Conservation (phyloP, 768 basidiomycete species). For the Xerocomellus intermedius region DNA sequence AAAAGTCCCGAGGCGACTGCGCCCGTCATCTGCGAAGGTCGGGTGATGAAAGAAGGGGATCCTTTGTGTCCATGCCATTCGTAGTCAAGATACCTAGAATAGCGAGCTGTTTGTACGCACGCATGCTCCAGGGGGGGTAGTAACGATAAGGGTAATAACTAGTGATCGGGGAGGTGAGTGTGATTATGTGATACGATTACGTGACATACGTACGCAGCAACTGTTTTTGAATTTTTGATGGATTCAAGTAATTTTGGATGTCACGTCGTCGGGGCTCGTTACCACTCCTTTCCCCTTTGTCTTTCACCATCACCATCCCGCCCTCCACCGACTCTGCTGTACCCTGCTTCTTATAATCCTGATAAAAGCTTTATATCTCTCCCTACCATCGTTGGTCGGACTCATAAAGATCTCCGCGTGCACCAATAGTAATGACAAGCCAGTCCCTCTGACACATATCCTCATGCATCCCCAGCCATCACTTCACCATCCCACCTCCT, state of each 20-base stretch:
- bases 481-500: slow-evolving; percentile 6
- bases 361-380: slow-evolving; percentile 8
- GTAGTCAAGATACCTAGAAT: not conserved
- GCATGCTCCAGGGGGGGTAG: not conserved
- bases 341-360: slow-evolving; percentile 17
- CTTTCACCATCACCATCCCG: slow-evolving; percentile 30
- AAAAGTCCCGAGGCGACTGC: slow-evolving; percentile 1
- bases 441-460: slow-evolving; percentile 17
- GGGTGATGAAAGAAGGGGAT: too few relatives aligned
- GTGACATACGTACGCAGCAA: slow-evolving; percentile 31
- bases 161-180: slow-evolving; percentile 25
- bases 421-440: slow-evolving; percentile 21
- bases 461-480: slow-evolving; percentile 15
- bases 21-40: not conserved
- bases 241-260: slow-evolving; percentile 29
- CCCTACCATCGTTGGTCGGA: slow-evolving; percentile 32
- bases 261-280: slow-evolving; percentile 26
- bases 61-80: not conserved
- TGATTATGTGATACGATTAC: slow-evolving; percentile 30
- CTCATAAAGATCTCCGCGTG: slow-evolving; percentile 3
- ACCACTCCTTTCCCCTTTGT: slow-evolving; percentile 22
- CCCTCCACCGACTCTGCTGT: slow-evolving; percentile 10
- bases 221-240: slow-evolving; percentile 36
- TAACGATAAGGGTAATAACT: slow-evolving; percentile 7
- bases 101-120: not conserved